Evolutionary conservation across 495 filamentous ascomycete species (phyloP), one percentile per base, ranked within the genome.

Genomic region (Pyrenopolyporus hunteri): DNA sequence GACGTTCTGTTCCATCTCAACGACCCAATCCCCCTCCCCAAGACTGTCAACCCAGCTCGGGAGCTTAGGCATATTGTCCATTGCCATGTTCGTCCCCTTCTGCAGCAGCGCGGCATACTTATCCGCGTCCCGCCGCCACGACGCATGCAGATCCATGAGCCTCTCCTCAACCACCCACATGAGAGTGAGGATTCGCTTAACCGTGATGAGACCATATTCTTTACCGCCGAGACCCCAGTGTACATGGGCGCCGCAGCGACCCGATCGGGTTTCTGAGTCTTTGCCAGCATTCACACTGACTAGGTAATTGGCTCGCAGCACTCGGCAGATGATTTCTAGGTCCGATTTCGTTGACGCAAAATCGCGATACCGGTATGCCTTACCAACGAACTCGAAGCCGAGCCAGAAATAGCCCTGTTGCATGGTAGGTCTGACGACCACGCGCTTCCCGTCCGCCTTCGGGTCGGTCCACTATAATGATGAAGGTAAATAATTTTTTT

Each of bases 341-440:
- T 64, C 54, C 22, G 14, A 48, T 11, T 54, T 59, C 42, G 43
- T 28, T 4, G 42, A 36, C 16, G 43, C 26, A 7, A 64, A 26
- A 20, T 64, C 61, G 4, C 6, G 25, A n/a, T 42, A 43, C 13
- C 25, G 46, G 19, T 64, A 59, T 9, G 22, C 47, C 42, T 64
- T 58, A 42, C 54, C 54, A 10, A 64, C 61, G 13, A 64, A 53
- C 17, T 64, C 61, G 8, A 64, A 54, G 13, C 61, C 61, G 14
- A 64, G 61, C 61, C 61, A 64, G 26, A 53, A 64, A 32, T 54
- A 32, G 4, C 61, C 61, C 14, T 42, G 20, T 8, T 14, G 33
- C 3, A 54, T 59, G n/a, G 47, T 32, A 2, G 61, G 61, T 11
- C 54, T 64, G 4, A 59, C 61, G n/a, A 42, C 48, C 54, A 64